Conservation (phyloP, 129 eudicot genomes). For the Sambucus nigra region DNA sequence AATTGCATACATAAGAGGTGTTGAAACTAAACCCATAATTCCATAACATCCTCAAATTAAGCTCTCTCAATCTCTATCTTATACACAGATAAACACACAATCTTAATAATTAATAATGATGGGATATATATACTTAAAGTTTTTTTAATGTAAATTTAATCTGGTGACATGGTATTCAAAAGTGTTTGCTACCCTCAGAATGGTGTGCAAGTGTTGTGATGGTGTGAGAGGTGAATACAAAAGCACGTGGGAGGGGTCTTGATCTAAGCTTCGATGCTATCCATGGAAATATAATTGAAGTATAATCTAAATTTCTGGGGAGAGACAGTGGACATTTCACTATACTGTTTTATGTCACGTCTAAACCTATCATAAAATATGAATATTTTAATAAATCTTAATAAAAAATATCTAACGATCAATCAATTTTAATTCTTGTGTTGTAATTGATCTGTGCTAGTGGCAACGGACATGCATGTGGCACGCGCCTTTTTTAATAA, state of each 20-base stretch:
- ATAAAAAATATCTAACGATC: no score
- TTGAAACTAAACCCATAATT: neutral
- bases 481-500: no score
- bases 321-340: no score
- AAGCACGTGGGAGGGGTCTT: slow-evolving; percentile 45
- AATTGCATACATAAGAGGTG: neutral
- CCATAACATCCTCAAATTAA: neutral
- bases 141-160: no score
- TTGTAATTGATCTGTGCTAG: no score
- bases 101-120: neutral
- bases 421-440: no score
- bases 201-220: slow-evolving; percentile 28
- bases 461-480: no score
- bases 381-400: no score
- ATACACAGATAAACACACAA: neutral
- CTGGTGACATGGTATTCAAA: slow-evolving; percentile 1
- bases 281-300: no score
- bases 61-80: neutral
- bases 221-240: slow-evolving; percentile 6
- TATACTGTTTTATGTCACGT: no score
- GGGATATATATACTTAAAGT: neutral
- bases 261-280: slow-evolving; percentile 45
- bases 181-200: slow-evolving; percentile 6
- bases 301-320: no score
- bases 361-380: no score